Conservation (phyloP, 306 rosid genomes). For the Hippophae tibetana region DNA sequence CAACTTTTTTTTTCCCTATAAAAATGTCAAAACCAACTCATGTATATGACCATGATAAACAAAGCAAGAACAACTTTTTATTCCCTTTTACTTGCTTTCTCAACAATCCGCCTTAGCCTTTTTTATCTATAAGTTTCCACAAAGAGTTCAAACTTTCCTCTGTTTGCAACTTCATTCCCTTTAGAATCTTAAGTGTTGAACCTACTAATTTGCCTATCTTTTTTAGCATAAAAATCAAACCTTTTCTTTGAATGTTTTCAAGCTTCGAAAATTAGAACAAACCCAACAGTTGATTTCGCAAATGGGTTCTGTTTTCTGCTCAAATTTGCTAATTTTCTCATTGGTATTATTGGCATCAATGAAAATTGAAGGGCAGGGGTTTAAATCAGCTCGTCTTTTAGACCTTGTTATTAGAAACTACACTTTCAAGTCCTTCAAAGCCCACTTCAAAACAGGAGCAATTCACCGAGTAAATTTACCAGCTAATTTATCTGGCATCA, state of each 20-base stretch:
- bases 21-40: slow-evolving; percentile 24
- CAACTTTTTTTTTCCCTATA: slow-evolving; percentile 19
- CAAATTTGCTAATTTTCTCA: slow-evolving; percentile 33
- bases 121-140: slow-evolving; percentile 14
- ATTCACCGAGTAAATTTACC: slow-evolving; percentile 50
- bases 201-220: neutral
- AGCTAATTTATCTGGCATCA: slow-evolving; percentile 63
- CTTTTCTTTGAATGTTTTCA: slow-evolving; percentile 1
- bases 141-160: slow-evolving; percentile 22
- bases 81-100: slow-evolving; percentile 24
- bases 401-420: slow-evolving; percentile 78
- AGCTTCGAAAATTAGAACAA: slow-evolving; percentile 13
- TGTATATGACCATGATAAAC: slow-evolving; percentile 20
- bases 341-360: slow-evolving; percentile 20
- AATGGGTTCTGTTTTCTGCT: slow-evolving; percentile 47
- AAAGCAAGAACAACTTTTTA: slow-evolving; percentile 24
- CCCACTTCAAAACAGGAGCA: slow-evolving; percentile 45
- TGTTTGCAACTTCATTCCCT: slow-evolving; percentile 13
- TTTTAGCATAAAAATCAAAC: neutral
- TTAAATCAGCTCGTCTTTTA: slow-evolving; percentile 61
- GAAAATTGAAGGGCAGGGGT: slow-evolving; percentile 35
- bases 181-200: neutral
- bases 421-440: slow-evolving; percentile 50
- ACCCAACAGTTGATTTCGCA: slow-evolving; percentile 11
- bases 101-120: slow-evolving; percentile 15